phyloP scores from a whole-genome alignment of 2,329 filamentous ascomycete genomes.

The Didymellaceae sp. region DNA sequence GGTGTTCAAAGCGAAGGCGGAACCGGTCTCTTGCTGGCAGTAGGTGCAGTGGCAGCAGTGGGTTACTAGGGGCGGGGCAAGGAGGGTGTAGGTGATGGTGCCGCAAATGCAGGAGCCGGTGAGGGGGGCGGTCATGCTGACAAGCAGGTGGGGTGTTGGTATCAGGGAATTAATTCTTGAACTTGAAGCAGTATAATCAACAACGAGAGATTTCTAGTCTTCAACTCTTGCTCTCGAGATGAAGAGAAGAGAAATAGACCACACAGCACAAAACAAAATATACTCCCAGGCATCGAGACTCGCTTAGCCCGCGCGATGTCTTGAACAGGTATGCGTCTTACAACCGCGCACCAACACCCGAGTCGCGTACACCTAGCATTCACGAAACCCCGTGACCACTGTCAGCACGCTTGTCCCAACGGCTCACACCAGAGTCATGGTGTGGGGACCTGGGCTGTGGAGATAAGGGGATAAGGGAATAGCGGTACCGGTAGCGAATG shows the following conservation, averaged over 20 bases:
- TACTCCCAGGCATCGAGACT: too few relatives aligned
- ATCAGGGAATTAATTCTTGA: too few relatives aligned
- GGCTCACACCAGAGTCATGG: not conserved
- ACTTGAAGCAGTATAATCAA: too few relatives aligned
- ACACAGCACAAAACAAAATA: too few relatives aligned
- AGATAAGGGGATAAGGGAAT: too few relatives aligned
- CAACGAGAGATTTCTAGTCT: too few relatives aligned
- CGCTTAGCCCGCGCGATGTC: too few relatives aligned
- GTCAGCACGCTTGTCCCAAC: too few relatives aligned
- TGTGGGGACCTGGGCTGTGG: not conserved
- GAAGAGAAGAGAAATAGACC: too few relatives aligned
- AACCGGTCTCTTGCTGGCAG: constrained; percentile 57
- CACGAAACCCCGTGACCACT: not conserved
- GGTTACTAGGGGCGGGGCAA: constrained; percentile 44
- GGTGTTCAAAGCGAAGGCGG: constrained; percentile 50
- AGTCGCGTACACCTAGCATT: not conserved
- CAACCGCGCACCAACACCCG: not conserved
- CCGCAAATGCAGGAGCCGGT: constrained; percentile 36
- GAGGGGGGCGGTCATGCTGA: constrained; percentile 11
- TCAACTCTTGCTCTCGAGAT: too few relatives aligned
- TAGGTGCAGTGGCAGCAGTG: constrained; percentile 58
- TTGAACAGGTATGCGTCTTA: not conserved
- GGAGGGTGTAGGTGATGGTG: constrained; percentile 35
- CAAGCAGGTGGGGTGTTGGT: not conserved
- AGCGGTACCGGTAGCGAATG: constrained; percentile 2